Percentiles rank a stretch among this genome's conserved stretches.
These are phyloP conservation scores for Coemansia sp. DNA, from an alignment of 192 early-diverging fungal genomes.

Conservation along the genomic window DNA sequence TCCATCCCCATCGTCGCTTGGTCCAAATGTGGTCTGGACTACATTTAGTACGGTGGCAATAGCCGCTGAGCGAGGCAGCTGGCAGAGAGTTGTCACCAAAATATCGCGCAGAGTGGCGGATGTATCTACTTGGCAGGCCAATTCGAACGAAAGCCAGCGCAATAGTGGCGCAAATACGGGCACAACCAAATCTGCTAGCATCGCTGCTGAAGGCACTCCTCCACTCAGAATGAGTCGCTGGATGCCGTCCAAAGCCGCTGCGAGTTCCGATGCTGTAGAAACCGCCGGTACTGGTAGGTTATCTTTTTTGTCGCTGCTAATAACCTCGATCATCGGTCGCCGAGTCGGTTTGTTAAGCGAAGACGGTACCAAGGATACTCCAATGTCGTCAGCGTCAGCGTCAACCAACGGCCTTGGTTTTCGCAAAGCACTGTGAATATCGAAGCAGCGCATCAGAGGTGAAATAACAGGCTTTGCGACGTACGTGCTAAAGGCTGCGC, in stretches of 20 bases:
- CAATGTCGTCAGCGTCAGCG: background rate
- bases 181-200: constrained; percentile 61
- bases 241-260: constrained; percentile 51
- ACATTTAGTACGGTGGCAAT: constrained; percentile 25
- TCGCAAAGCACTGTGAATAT: background rate
- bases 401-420: background rate
- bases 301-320: background rate
- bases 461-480: constrained; percentile 54
- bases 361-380: background rate
- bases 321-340: constrained; percentile 28
- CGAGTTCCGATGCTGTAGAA: constrained; percentile 37
- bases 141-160: constrained; percentile 59
- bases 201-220: constrained; percentile 60
- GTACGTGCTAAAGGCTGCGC: constrained; percentile 26
- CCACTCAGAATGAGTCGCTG: constrained; percentile 61
- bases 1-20: background rate
- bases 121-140: constrained; percentile 24
- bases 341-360: background rate
- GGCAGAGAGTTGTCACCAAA: constrained; percentile 13
- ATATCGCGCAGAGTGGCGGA: constrained; percentile 49
- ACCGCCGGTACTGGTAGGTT: background rate
- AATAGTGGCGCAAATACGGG: constrained; percentile 60
- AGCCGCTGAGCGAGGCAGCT: constrained; percentile 28
- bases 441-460: constrained; percentile 51
- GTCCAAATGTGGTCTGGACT: constrained; percentile 31